Evolutionary conservation across 2,329 filamentous ascomycete species (phyloP), one percentile per base, ranked within the genome.

Genomic region (Colletotrichum sp.): DNA sequence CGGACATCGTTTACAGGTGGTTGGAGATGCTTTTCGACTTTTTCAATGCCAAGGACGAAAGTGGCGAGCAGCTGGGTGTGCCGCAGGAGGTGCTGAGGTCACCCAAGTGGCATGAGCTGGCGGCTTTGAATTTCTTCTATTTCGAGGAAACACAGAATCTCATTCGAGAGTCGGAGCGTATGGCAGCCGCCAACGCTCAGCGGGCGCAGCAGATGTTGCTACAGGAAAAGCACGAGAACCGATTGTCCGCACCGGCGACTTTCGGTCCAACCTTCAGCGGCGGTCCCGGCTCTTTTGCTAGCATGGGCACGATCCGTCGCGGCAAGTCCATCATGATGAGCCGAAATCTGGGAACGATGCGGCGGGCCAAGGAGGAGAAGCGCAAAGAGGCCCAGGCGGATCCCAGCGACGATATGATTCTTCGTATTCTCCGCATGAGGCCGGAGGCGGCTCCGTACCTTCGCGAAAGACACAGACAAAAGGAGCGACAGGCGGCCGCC

Each of bases 111-210:
- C 96, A 98, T 88, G 97, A 99, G 85, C 92, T 99, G 70, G 95
- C 97, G 79, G 96, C 95, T 77, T 91, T 99, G 78, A 98, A 98
- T 87, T 99, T 99, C 90, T 99, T 99, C 89, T 99, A 99, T 88
- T 98, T 97, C 82, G 96, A 99, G 81, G 91, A 94, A 36, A 98
- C 96, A 1, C 95, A 98, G 77, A 96, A 95, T 80, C 90, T 99
- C 15, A 95, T 99, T 80, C 94, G 96, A 67, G 98, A 95, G n/a
- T 98, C 95, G 4, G 97, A 99, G 85, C 92, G 95, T 72, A 99
- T 99, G 95, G 96, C 96, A 5, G 93, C 95, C 3, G 95, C 96
- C 55, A 98, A 94, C 6, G 94, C 94, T 12, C 92, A 95, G 76
- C 92, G 94, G 34, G 89, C 90, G 18, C 94, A 98, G 81, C 91